phyloP scores from a whole-genome alignment of 2,329 filamentous ascomycete genomes.

The Alternaria viburni region DNA sequence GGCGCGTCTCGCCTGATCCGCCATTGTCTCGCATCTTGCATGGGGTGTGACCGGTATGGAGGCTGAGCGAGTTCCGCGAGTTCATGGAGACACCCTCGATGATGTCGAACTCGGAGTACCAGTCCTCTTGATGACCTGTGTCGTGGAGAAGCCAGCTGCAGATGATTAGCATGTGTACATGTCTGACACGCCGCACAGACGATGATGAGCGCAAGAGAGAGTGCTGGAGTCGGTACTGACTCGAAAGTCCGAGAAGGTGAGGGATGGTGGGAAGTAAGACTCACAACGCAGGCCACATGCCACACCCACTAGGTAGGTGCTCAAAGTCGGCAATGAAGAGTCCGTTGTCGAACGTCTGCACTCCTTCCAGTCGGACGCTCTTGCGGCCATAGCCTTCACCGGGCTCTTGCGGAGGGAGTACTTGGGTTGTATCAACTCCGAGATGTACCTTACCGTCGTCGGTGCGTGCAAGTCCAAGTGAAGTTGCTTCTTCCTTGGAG shows the following conservation, averaged over 20 bases:
- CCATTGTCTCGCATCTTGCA: slow-evolving; percentile 9
- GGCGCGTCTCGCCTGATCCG: slow-evolving; percentile 1
- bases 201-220: background rate
- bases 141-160: slow-evolving; percentile 50
- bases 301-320: slow-evolving; percentile 38
- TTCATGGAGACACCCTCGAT: slow-evolving; percentile 49
- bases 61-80: slow-evolving; percentile 24
- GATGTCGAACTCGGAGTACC: slow-evolving; percentile 55
- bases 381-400: slow-evolving; percentile 24
- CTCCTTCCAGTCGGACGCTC: slow-evolving; percentile 31
- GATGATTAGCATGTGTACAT: slow-evolving; percentile 1
- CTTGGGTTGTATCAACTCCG: slow-evolving; percentile 25
- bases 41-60: slow-evolving; percentile 16
- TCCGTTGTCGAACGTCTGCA: slow-evolving; percentile 27
- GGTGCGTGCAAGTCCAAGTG: slow-evolving; percentile 21
- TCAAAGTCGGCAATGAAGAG: slow-evolving; percentile 38
- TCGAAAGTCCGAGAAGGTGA: background rate
- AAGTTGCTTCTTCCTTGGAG: slow-evolving; percentile 20
- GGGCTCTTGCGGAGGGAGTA: background rate
- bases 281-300: slow-evolving; percentile 43
- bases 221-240: background rate
- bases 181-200: background rate
- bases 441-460: slow-evolving; percentile 25
- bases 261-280: background rate
- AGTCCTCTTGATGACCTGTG: slow-evolving; percentile 41